These are phyloP conservation scores for Conticribra weissflogii DNA, from an alignment of 108 stramenopile genomes.

Conservation along the genomic window DNA sequence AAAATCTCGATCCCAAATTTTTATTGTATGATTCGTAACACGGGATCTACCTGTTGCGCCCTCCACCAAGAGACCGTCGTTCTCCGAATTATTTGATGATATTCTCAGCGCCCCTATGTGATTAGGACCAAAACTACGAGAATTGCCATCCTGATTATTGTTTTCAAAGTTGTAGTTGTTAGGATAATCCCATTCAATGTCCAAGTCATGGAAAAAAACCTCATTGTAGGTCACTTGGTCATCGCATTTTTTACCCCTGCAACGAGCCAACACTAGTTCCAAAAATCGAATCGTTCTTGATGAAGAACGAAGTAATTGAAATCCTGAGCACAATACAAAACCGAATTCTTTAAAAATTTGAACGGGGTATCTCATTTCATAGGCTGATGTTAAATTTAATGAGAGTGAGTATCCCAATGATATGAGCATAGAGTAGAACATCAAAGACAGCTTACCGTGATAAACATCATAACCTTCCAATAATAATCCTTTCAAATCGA, in stretches of 20 bases:
- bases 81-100: not conserved
- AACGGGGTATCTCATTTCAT: conserved; percentile 44
- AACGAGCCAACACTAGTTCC: conserved; percentile 37
- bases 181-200: conserved; percentile 45
- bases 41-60: conserved; percentile 34
- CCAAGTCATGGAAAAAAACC: conserved; percentile 15
- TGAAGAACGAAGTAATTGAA: conserved; percentile 50
- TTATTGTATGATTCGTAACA: conserved; percentile 44
- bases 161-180: conserved; percentile 1
- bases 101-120: not conserved
- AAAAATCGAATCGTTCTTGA: conserved; percentile 37
- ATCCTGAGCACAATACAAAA: conserved; percentile 57
- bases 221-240: conserved; percentile 59
- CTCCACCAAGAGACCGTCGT: conserved; percentile 36
- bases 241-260: conserved; percentile 46
- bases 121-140: not conserved
- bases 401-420: no score
- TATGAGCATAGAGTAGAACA: no score
- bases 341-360: conserved; percentile 31
- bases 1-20: conserved; percentile 65
- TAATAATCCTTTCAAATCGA: conserved; percentile 34
- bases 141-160: not conserved
- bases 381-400: conserved; percentile 41
- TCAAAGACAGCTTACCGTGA: conserved; percentile 22
- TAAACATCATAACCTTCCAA: conserved; percentile 42